Evolutionary conservation across 2,329 filamentous ascomycete species (phyloP), one percentile per base, ranked within the genome.

Genomic region (Ustilaginoidea virens): DNA sequence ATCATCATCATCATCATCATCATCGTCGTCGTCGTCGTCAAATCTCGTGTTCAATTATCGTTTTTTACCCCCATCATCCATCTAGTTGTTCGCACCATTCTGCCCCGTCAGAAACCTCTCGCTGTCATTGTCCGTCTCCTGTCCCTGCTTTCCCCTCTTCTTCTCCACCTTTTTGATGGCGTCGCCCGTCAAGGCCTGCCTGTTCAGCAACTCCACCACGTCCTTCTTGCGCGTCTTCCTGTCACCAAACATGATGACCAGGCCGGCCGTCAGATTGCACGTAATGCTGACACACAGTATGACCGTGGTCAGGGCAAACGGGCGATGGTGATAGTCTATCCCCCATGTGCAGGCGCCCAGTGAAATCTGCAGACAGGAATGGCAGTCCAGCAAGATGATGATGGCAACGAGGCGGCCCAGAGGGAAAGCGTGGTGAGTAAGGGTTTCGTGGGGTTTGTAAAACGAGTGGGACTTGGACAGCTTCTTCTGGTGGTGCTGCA

Each of bases 401-500:
- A 87, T 74, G 33, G 79, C 73, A 21, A 90, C 64, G 18, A 92
- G 70, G 5, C 83, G 61, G 18, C 67, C 64, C 1, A 86, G 58
- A 0, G 82, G 80, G 36, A 92, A 92, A 1, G 82, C 77, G 45
- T 73, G 65, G 47, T 92, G 82, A 0, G 82, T 92, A 19, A 71
- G 62, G 0, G 82, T 92, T 52, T 92, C 82, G 49, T 92, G 78
- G 0, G 82, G 81, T 43, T 86, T 86, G 61, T 92, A 92, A 51
- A 87, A 92, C 5, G 79, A 85, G 48, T 92, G 82, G 0, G 77
- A 83, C 40, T 78, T 82, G 45, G 77, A 66, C 44, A 90, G 79
- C 44, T 86, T 87, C 39, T 62, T 66, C 45, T 86, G 78, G 44
- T 92, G 82, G 46, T 90, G 75, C 28, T 74, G 63, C 7, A 92